Evolutionary conservation across 768 basidiomycete genomes (phyloP), one percentile per base, ranked within the genome.

Genomic region (Favolaschia claudopus): DNA sequence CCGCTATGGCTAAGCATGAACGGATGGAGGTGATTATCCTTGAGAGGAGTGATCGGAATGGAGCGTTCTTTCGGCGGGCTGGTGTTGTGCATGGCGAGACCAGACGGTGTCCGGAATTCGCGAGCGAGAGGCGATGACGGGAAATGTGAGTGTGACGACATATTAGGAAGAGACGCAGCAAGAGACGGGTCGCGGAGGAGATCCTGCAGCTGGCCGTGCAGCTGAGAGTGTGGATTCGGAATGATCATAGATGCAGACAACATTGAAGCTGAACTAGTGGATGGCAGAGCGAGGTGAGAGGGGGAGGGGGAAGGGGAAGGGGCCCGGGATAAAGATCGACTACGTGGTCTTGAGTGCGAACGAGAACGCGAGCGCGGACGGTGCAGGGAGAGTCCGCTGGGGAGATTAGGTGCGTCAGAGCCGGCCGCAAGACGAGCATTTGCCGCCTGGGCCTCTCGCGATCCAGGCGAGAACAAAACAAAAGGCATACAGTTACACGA

Each of bases 121-220:
- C 58, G 68, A 27, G 55, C 53, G 40, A 64, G 43, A 14, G 64
- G 60, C 9, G 69, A 58, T 5, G 62, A 34, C 13, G 38, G 58
- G 37, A 63, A 50, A 37, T 40, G 48, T 60, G 66, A 56, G 64
- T 40, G 55, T 64, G 62, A 38, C 28, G 62, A 25, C 69, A 77
- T 73, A 64, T 74, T 79, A 10, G 81, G 80, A 36, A 82, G 74
- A 5, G 84, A 80, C 5, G 84, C 74, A 5, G 82, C 72, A 20
- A 75, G 65, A 39, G 70, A 63, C 17, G 78, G 70, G 49, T 80
- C 79, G 43, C 74, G 76, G 13, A 86, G 76, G 10, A 86, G 71
- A 56, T 83, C 81, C 28, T 81, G 73, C 8, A 87, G 69, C 56
- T 81, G 77, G 33, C 70, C 70, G 31, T 75, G 72, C 38, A 77